Conservation (phyloP, 1,139 yeast species). For the Kluyveromyces marxianus region DNA sequence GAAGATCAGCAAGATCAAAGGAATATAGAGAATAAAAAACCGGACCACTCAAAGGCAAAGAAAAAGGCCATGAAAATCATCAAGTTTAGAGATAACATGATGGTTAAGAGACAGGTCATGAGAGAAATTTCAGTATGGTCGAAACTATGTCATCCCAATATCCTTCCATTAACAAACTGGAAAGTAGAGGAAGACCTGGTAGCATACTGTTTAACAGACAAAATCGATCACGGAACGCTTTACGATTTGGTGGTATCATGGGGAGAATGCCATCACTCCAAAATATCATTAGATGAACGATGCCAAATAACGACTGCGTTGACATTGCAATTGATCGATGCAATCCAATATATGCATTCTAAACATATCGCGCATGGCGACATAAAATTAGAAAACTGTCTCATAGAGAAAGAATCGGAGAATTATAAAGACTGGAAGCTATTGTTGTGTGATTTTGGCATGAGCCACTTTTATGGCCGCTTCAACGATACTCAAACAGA, state of each 20-base stretch:
- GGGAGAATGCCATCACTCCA: conserved; percentile 42
- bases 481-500: conserved; percentile 26
- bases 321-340: conserved; percentile 48
- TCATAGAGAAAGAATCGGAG: conserved; percentile 39
- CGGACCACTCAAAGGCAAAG: conserved; percentile 10
- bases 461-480: conserved; percentile 38
- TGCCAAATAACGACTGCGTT: conserved; percentile 32
- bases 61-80: conserved; percentile 74
- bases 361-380: conserved; percentile 81
- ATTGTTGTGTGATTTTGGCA: conserved; percentile 81
- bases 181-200: conserved; percentile 50
- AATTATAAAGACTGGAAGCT: conserved; percentile 32
- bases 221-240: conserved; percentile 74
- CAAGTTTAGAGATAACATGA: conserved; percentile 38
- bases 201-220: conserved; percentile 65
- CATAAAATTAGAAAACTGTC: conserved; percentile 76
- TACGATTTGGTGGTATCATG: conserved; percentile 66
- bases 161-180: conserved; percentile 55
- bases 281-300: conserved; percentile 27
- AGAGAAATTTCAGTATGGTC: conserved; percentile 76
- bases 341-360: conserved; percentile 64
- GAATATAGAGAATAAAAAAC: conserved; percentile 28
- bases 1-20: neutral
- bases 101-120: conserved; percentile 46
- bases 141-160: conserved; percentile 52